phyloP scores from a whole-genome alignment of 2,329 filamentous ascomycete species.

The Proliferodiscus dingleyae region DNA sequence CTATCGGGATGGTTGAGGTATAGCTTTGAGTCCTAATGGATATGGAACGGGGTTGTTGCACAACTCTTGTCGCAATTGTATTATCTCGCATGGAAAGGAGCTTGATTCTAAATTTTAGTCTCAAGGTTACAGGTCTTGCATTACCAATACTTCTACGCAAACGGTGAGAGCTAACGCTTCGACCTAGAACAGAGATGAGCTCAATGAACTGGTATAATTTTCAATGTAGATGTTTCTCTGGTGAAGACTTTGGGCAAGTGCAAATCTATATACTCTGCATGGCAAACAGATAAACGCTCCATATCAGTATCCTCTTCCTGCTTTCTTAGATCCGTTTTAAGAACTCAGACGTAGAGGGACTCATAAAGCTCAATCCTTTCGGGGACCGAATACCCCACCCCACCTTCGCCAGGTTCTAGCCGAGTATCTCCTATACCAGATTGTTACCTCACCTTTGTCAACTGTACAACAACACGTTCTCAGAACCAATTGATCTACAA shows the following conservation, averaged over 20 bases:
- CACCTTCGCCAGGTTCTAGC: conserved; percentile 16
- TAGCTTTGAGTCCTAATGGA: conserved; percentile 49
- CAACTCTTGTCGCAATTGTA: conserved; percentile 13
- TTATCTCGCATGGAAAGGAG: conserved; percentile 11
- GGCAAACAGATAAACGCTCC: no score
- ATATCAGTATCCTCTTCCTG: no score
- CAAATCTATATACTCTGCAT: no score
- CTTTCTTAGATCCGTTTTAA: no score
- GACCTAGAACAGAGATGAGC: no score
- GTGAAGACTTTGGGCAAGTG: no score
- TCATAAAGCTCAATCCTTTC: no score
- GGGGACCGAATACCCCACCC: conserved; percentile 2
- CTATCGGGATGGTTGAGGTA: conserved; percentile 73
- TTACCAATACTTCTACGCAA: no score
- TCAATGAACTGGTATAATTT: no score
- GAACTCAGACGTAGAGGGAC: no score
- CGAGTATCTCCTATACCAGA: conserved; percentile 10
- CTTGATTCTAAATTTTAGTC: neutral
- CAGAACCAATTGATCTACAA: conserved; percentile 22
- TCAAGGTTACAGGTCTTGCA: neutral
- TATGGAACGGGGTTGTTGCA: neutral
- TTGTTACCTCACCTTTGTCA: neutral
- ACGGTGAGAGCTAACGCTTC: no score
- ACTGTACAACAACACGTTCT: conserved; percentile 5
- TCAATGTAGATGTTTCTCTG: no score